Evolutionary conservation across 2,329 filamentous ascomycete species (phyloP).

Genomic region (Clarireedia sp.): DNA sequence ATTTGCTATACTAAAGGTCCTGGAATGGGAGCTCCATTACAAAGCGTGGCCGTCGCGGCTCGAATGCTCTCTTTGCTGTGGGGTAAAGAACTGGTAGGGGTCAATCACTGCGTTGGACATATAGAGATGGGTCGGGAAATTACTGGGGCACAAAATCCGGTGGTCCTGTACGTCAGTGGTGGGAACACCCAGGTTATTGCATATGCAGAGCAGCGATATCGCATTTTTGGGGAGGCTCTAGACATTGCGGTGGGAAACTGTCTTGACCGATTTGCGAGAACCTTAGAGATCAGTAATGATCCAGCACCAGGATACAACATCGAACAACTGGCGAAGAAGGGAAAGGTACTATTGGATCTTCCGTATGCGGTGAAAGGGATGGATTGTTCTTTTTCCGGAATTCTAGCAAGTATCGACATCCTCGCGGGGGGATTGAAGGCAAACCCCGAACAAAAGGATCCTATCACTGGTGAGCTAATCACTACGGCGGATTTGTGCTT

Average conservation of each 20-base stretch:
- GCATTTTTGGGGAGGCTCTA: constrained; percentile 95
- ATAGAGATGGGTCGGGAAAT: constrained; percentile 98
- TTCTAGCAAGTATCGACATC: constrained; percentile 74
- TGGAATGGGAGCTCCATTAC: constrained; percentile 91
- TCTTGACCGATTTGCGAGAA: constrained; percentile 89
- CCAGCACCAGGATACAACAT: constrained; percentile 97
- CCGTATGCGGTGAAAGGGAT: constrained; percentile 98
- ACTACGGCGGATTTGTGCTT: constrained; percentile 87
- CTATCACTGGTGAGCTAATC: constrained; percentile 48
- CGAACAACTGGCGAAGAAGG: constrained; percentile 79
- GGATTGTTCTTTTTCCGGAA: constrained; percentile 95
- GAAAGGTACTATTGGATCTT: constrained; percentile 67
- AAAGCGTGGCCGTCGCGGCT: constrained; percentile 77
- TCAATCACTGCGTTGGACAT: constrained; percentile 97
- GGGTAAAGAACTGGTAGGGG: constrained; percentile 81
- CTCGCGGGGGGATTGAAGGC: constrained; percentile 61
- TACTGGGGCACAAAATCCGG: constrained; percentile 82
- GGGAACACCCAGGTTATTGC: constrained; percentile 98
- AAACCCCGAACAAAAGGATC: constrained; percentile 36
- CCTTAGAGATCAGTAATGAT: constrained; percentile 86
- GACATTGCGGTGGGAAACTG: constrained; percentile 98
- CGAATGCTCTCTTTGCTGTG: constrained; percentile 76
- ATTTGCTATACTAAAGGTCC: constrained; percentile 95
- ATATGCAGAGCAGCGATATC: constrained; percentile 87
- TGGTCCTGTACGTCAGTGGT: constrained; percentile 90